Conservation (phyloP, 176 grass and related monocot species). For the Hyparrhenia diplandra region DNA sequence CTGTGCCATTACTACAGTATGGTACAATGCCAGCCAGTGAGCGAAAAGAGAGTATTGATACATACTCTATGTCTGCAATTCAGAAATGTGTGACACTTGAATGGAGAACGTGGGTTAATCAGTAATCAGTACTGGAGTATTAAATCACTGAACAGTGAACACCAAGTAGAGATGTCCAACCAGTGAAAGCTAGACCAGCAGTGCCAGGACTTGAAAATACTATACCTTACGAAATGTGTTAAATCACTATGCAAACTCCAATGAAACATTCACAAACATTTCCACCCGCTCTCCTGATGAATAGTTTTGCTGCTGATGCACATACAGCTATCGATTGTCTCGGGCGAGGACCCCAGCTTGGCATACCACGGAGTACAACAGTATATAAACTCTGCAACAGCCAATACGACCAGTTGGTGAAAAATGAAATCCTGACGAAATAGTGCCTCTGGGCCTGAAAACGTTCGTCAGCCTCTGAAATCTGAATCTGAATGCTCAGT, state of each 20-base stretch:
- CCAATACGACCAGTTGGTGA: not conserved
- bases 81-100: too few relatives aligned
- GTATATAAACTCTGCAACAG: not conserved
- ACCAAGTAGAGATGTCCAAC: not conserved
- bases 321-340: not conserved
- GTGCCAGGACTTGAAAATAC: not conserved
- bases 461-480: slow-evolving; percentile 13
- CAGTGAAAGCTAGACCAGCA: not conserved
- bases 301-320: not conserved
- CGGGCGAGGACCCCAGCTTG: not conserved
- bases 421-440: not conserved
- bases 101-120: not conserved
- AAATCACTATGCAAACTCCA: not conserved
- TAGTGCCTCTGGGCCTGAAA: not conserved
- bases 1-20: not conserved
- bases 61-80: not conserved
- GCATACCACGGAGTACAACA: not conserved
- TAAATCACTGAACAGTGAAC: not conserved
- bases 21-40: not conserved
- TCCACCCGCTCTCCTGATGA: not conserved
- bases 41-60: not conserved
- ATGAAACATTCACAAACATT: not conserved
- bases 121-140: not conserved
- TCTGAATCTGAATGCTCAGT: not conserved
- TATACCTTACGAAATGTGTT: not conserved